Percentiles rank a stretch among this genome's conserved stretches.
Evolutionary conservation across 352 stramenopile genomes (phyloP).

Genomic region (Globisporangium okanoganense): DNA sequence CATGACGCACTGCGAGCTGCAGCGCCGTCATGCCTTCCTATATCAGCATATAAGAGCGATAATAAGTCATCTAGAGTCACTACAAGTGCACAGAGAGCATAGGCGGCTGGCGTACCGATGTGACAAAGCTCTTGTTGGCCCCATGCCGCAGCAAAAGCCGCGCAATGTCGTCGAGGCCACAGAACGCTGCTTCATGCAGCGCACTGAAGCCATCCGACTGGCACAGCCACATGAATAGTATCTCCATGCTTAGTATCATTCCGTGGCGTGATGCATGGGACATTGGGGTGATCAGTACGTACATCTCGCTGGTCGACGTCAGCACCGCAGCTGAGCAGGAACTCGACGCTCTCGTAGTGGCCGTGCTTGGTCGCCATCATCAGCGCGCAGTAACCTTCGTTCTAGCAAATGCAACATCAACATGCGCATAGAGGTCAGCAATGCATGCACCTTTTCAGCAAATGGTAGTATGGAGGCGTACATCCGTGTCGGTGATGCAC

Average conservation of each 20-base stretch:
- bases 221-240: background rate
- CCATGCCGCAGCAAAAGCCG: slow-evolving; percentile 45
- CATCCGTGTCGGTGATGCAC: slow-evolving; percentile 55
- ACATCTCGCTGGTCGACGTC: slow-evolving; percentile 68
- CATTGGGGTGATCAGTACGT: background rate
- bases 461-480: background rate
- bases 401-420: slow-evolving; percentile 24
- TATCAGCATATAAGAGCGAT: background rate
- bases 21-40: slow-evolving; percentile 67
- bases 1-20: slow-evolving; percentile 62
- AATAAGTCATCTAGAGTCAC: background rate
- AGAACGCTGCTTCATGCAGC: slow-evolving; percentile 66
- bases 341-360: slow-evolving; percentile 43
- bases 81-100: no score
- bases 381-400: slow-evolving; percentile 55
- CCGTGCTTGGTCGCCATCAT: slow-evolving; percentile 58
- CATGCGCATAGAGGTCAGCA: background rate
- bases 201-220: slow-evolving; percentile 72
- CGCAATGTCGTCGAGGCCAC: slow-evolving; percentile 54
- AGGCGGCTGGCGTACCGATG: slow-evolving; percentile 27
- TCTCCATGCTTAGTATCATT: background rate
- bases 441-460: background rate
- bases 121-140: slow-evolving; percentile 56
- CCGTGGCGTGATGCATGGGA: background rate
- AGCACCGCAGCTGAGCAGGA: slow-evolving; percentile 43